A percentile compares a stretch with the other conserved stretches of the same genome.
Evolutionary conservation across 2,329 filamentous ascomycete species (phyloP).

Genomic region (Ramularia endophylla): DNA sequence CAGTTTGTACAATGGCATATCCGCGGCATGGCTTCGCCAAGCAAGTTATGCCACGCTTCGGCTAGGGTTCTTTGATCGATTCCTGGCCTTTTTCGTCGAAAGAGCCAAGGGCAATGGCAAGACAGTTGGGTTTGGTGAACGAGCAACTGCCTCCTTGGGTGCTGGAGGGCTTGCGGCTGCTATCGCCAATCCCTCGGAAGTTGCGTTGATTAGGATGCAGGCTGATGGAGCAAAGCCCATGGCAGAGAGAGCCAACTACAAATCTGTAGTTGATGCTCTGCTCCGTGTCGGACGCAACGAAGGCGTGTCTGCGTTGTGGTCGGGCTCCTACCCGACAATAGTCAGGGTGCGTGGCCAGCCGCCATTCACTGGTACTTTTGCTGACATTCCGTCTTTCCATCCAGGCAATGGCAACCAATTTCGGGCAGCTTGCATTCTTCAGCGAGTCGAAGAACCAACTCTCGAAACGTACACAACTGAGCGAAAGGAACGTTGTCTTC

Average conservation of each 20-base stretch:
- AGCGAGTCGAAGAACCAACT: conserved; percentile 88
- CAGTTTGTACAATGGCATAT: conserved; percentile 89
- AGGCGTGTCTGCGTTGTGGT: conserved; percentile 77
- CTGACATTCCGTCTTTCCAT: too few relatives aligned
- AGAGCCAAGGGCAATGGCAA: conserved; percentile 64
- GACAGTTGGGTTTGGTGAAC: conserved; percentile 73
- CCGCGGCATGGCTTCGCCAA: conserved; percentile 83
- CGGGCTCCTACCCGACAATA: conserved; percentile 81
- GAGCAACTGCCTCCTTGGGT: conserved; percentile 72
- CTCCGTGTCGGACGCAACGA: conserved; percentile 71
- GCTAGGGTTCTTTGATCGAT: conserved; percentile 92
- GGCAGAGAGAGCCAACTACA: conserved; percentile 84
- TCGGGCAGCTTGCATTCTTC: conserved; percentile 95
- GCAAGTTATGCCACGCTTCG: conserved; percentile 95
- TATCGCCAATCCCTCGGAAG: conserved; percentile 89
- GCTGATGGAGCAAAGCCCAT: conserved; percentile 83
- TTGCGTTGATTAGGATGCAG: conserved; percentile 96
- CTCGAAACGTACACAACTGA: conserved; percentile 58
- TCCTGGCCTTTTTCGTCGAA: conserved; percentile 65
- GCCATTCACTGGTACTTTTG: too few relatives aligned
- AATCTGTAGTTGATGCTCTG: conserved; percentile 84
- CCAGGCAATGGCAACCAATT: conserved; percentile 87
- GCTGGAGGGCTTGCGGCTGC: conserved; percentile 89
- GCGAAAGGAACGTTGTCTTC: conserved; percentile 63
- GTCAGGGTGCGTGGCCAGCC: conserved; percentile 47